These are phyloP conservation scores for Lentinula detonsa DNA, from an alignment of 768 basidiomycete genomes.

Conservation along the genomic window DNA sequence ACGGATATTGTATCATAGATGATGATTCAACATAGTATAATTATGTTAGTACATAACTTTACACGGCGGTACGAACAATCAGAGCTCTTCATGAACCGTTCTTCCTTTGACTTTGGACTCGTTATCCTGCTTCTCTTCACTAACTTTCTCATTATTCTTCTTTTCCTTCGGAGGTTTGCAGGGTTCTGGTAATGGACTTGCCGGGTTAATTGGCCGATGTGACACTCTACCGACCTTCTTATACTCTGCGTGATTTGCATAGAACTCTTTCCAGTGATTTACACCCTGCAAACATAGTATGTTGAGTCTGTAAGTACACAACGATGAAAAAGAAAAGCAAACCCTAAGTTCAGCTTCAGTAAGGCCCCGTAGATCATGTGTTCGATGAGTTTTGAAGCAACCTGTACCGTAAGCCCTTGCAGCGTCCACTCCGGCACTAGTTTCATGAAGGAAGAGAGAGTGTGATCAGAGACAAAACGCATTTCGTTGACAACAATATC, in stretches of 20 bases:
- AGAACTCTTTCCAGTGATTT: conserved; percentile 88
- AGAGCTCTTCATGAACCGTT: conserved; percentile 10
- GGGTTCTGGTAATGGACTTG: conserved; percentile 64
- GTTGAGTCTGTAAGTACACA: background rate
- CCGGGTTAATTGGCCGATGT: conserved; percentile 72
- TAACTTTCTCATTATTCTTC: conserved; percentile 21
- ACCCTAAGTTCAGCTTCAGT: conserved; percentile 66
- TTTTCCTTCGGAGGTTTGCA: conserved; percentile 52
- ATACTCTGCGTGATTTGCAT: conserved; percentile 76
- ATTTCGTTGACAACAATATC: conserved; percentile 5
- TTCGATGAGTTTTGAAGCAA: conserved; percentile 86
- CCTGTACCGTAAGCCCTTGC: conserved; percentile 90
- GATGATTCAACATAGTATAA: background rate
- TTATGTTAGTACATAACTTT: background rate
- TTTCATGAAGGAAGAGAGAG: background rate
- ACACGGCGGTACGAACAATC: conserved; percentile 24
- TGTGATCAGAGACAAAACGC: conserved; percentile 15
- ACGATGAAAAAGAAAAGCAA: conserved; percentile 17
- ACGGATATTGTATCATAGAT: background rate
- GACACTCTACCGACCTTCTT: conserved; percentile 67
- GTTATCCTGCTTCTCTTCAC: background rate
- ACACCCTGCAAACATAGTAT: conserved; percentile 47
- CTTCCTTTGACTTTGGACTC: conserved; percentile 1
- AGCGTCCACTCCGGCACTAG: conserved; percentile 77
- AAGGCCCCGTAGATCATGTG: conserved; percentile 86